Base-by-base conservation (phyloP, 345 rosid genomes). In the Syzygium aromaticum region DNA sequence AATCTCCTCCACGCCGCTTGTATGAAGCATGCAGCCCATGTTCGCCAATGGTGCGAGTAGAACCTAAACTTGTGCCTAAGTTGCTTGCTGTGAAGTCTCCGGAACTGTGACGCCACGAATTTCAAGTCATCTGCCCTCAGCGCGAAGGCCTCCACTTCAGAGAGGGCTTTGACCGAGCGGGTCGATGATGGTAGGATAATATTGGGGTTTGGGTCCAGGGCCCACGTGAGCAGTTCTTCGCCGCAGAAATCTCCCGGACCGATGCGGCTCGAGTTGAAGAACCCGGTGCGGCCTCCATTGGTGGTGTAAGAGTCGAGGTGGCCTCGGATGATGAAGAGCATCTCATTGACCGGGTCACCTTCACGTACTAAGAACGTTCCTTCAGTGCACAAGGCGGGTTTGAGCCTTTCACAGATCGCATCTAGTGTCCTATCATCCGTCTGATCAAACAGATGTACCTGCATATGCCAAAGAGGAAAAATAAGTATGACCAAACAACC, bases 231-330 rank as follows among this genome's bases (percentile, higher is more conserved):
- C 77, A 90, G 85, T 49, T 88, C 91, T 84, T 90, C 91, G 0
- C 91, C 91, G 46, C 90, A 90, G 87, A 91, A 91, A 77, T 89
- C 91, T 3, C 92, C 91, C 1, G 92, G 92, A 8, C 91, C 88
- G 17, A 89, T 85, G 82, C 17, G 64, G 87, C 83, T 63, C 3
- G 91, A 86, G 88, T 91, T 88, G 90, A 91, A 91, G 90, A 89
- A 91, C 6, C 90, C 91, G 5, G 87, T 54, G 49, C 86, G 87
- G 52, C 91, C 92, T 11, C 90, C 92, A 19, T 88, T 77, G 4
- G 91, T 91, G 21, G 91, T 91, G 86, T 86, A 77, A 77, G 90
- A 88, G 51, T 89, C 90, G 6, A 91, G 90, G 40, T 86, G 86
- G 33, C 92, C 92, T 52, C 92, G 57, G 54, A 89, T 77, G 38